These are phyloP conservation scores for Picea abies DNA, from an alignment of 83 land plant species.

Conservation along the genomic window DNA sequence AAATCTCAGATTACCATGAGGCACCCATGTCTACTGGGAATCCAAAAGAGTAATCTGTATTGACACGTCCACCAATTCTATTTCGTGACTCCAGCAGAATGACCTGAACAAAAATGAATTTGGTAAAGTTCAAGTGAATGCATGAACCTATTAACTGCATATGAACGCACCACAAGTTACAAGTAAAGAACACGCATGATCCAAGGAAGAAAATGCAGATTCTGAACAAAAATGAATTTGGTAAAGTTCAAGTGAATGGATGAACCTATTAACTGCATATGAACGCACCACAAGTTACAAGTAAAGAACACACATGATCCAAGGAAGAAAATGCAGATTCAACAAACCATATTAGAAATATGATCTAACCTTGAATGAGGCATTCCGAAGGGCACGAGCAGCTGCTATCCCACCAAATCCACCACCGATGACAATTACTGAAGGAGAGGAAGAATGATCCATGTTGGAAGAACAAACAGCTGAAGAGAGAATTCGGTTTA, in stretches of 20 bases:
- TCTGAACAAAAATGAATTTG: conserved; percentile 15
- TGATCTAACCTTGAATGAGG: conserved; percentile 63
- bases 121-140: conserved; percentile 5
- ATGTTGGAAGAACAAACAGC: no score
- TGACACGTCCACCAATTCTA: conserved; percentile 93
- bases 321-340: neutral
- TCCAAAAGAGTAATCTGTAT: conserved; percentile 94
- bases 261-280: neutral
- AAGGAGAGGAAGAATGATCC: conserved; percentile 20
- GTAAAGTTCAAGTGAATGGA: conserved; percentile 3
- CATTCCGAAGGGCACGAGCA: conserved; percentile 66
- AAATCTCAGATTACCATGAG: conserved; percentile 67
- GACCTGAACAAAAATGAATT: conserved; percentile 47
- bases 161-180: neutral
- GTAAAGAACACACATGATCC: neutral
- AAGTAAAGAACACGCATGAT: neutral
- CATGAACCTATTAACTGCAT: neutral
- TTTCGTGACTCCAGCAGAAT: conserved; percentile 84
- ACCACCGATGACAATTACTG: conserved; percentile 91
- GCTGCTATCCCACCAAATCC: conserved; percentile 91
- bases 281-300: neutral
- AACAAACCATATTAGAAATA: neutral
- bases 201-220: neutral
- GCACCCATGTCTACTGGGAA: conserved; percentile 99
- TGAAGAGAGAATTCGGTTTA: no score